Base-by-base conservation (phyloP, 768 basidiomycete species). In the Tulasnella sp. region DNA sequence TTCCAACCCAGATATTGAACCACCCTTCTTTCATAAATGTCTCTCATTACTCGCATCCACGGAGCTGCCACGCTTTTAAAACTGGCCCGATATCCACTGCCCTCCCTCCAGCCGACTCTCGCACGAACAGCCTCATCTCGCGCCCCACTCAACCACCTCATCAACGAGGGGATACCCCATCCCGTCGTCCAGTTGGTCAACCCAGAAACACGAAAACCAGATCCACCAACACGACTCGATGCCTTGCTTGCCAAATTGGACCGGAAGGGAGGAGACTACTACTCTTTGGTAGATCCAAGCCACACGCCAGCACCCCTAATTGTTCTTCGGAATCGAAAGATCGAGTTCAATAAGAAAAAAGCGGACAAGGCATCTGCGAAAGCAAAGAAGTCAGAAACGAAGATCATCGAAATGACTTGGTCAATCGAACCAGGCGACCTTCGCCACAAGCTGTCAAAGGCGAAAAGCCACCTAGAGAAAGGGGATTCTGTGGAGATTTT, bases 381-480 rank as follows among this genome's bases (percentile, higher is more conserved):
- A 56, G 81, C 84, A 71, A 83, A 85, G 75, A 77, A 79, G 14
- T 40, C 80, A n/a, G 85, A 85, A 81, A 83, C 85, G 77, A 94
- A 94, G 86, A 91, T 93, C 85, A 86, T 94, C 6, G 92, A 93
- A 85, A 83, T 95, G 71, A 90, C 91, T 18, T 95, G 93, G 92
- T 87, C 86, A 2, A 88, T 91, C 18, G 89, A 86, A 9, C 81
- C 84, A 40, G 89, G 87, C 9, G 94, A 96, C 82, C 82, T 91
- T 27, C 87, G 86, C 48, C 92, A 92, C 84, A 95, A 94, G 84
- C 80, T 95, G 44, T 86, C 85, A 76, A 91, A 91, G 84, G 88
- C 88, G 31, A 84, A 86, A 75, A 86, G 88, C 75, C 89, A 92
- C 52, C 84, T 96, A 77, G 89, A 88, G 82, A 90, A 90, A 81